Evolutionary conservation across 495 filamentous ascomycete genomes (phyloP).

Genomic region (Terfezia claveryi): DNA sequence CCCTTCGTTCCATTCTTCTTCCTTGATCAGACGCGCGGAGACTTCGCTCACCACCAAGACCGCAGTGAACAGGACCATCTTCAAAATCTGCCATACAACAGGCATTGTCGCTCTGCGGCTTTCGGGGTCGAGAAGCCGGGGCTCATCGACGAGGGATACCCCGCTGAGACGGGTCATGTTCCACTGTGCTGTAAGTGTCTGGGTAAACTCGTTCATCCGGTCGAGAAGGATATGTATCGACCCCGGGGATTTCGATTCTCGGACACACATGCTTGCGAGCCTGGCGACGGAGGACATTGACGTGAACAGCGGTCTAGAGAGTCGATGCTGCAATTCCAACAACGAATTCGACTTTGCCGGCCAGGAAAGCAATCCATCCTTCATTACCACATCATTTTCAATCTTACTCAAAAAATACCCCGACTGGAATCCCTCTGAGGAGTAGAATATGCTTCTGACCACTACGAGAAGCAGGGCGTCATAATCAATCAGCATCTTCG

Average conservation of each 20-base stretch:
- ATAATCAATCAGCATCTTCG: constrained; percentile 40
- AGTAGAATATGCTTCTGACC: constrained; percentile 42
- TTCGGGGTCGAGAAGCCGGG: constrained; percentile 42
- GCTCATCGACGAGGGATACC: constrained; percentile 58
- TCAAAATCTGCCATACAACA: constrained; percentile 59
- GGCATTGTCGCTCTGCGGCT: constrained; percentile 47
- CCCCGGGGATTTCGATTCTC: constrained; percentile 36
- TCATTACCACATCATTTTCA: constrained; percentile 48
- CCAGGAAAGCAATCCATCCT: constrained; percentile 52
- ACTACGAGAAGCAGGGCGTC: constrained; percentile 50
- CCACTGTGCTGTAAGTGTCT: constrained; percentile 59
- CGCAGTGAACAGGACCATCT: constrained; percentile 57
- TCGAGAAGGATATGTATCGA: constrained; percentile 47
- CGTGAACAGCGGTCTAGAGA: constrained; percentile 47
- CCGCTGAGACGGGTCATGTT: constrained; percentile 62
- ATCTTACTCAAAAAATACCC: constrained; percentile 64
- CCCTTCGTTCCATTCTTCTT: constrained; percentile 30
- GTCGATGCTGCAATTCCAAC: constrained; percentile 22
- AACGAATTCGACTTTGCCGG: constrained; percentile 29
- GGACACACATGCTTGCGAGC: constrained; percentile 50
- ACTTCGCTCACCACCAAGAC: constrained; percentile 54
- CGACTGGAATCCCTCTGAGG: constrained; percentile 53
- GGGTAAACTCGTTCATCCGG: constrained; percentile 45
- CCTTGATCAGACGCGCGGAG: constrained; percentile 42
- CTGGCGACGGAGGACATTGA: constrained; percentile 60